A percentile compares a stretch with the other conserved stretches of the same genome.
phyloP scores from a whole-genome alignment of 208 protist genomes.

The Trypanosoma melophagium region DNA sequence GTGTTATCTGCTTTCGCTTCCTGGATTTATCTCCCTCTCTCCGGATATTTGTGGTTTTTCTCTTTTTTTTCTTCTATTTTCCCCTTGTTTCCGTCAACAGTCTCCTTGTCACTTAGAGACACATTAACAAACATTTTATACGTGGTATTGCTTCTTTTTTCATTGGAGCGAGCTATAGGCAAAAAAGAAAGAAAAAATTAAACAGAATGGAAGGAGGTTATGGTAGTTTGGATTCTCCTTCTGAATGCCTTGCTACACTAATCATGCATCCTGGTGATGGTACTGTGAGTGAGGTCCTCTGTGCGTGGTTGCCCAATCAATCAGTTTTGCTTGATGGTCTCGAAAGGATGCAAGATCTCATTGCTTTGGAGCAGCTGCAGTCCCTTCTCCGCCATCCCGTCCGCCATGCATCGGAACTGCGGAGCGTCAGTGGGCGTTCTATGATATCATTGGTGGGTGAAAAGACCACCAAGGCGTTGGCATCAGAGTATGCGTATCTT shows the following conservation, averaged over 20 bases:
- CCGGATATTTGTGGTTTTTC: not conserved
- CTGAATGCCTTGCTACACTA: too few relatives aligned
- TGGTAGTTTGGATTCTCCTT: too few relatives aligned
- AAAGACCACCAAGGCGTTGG: slow-evolving; percentile 46
- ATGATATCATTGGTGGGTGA: slow-evolving; percentile 16
- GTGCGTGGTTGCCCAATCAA: slow-evolving; percentile 18
- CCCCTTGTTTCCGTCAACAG: not conserved
- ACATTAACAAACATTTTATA: not conserved
- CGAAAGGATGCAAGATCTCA: slow-evolving; percentile 17
- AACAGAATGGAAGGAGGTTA: not conserved
- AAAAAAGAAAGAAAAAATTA: not conserved
- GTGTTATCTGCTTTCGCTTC: not conserved
- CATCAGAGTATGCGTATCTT: slow-evolving; percentile 48
- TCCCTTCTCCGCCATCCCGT: not conserved
- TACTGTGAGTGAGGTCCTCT: slow-evolving; percentile 16
- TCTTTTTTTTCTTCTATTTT: slow-evolving; percentile 11
- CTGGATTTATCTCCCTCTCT: too few relatives aligned
- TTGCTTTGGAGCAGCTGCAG: slow-evolving; percentile 17
- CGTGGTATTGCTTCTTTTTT: slow-evolving; percentile 6
- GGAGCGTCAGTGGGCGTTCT: not conserved
- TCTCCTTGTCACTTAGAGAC: too few relatives aligned
- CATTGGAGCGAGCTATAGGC: not conserved
- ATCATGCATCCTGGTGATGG: not conserved
- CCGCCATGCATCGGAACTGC: not conserved
- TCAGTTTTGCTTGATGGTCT: slow-evolving; percentile 7